These are phyloP conservation scores for Penicillium alfredii DNA, from an alignment of 495 filamentous ascomycete species.

Conservation along the genomic window DNA sequence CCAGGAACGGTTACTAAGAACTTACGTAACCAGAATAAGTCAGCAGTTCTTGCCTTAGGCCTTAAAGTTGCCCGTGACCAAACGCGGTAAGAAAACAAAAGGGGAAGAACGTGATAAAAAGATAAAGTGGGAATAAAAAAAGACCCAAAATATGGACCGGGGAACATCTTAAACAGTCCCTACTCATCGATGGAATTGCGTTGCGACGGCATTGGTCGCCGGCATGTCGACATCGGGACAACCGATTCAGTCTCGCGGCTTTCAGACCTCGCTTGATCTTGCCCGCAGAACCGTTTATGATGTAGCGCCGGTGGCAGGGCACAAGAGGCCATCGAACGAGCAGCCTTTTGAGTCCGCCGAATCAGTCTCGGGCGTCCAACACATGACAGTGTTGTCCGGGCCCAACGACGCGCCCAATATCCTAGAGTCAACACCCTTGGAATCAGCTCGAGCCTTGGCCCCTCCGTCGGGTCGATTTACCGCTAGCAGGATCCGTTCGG, in stretches of 20 bases:
- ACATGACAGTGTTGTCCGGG: conserved; percentile 1
- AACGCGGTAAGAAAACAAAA: no score
- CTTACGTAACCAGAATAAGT: not conserved
- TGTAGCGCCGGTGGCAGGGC: conserved; percentile 35
- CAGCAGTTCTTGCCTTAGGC: not conserved
- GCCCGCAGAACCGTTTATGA: conserved; percentile 34
- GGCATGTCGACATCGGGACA: conserved; percentile 27
- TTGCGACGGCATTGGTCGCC: not conserved
- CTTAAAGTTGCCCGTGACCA: not conserved
- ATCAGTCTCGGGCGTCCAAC: not conserved
- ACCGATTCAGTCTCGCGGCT: conserved; percentile 34
- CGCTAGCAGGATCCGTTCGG: conserved; percentile 35
- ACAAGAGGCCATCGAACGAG: conserved; percentile 31
- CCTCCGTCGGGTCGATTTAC: conserved; percentile 27
- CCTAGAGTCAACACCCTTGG: conserved; percentile 18
- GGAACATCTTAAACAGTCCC: no score
- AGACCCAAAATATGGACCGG: no score
- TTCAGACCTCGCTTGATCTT: conserved; percentile 44
- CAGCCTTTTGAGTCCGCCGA: not conserved
- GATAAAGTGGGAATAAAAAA: no score
- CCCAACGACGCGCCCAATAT: conserved; percentile 12
- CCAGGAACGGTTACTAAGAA: conserved; percentile 5
- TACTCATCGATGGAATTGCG: no score
- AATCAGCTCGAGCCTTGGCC: conserved; percentile 20
- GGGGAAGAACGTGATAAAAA: no score